Base-by-base conservation (phyloP, 331 rosid genomes). In the Dryas integrifolia region DNA sequence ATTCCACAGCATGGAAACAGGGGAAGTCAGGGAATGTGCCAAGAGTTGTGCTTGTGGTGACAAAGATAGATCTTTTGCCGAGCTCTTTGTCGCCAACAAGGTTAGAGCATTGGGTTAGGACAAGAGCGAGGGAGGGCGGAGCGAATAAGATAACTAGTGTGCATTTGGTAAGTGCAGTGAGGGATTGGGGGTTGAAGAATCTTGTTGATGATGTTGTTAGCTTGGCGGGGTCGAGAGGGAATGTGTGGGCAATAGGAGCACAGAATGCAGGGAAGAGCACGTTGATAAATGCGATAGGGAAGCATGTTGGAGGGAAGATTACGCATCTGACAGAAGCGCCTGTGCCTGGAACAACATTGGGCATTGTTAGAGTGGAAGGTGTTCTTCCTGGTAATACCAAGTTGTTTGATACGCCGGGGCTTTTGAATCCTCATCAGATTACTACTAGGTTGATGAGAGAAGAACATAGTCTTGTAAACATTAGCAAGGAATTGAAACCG, bases 211-310 rank as follows among this genome's bases (percentile, higher is more conserved):
- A 89, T 77, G 82, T 94, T 52, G 60, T 81, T 44, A 75, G 41
- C 30, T 83, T 94, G 81, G 97, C 85, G 3, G 98, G 98, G 65
- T 80, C 88, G 6, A 84, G 98, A 76, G 98, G 98, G 60, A 88
- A 87, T 67, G 95, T 91, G 69, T 94, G 98, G 98, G 91, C 89
- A 21, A 81, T 94, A 71, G 98, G 98, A 70, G 96, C 98, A 0
- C 98, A 94, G 67, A 94, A 94, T 79, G 98, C 96, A 1, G 98
- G 98, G 58, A 94, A 94, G 87, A 91, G 97, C 70, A 94, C 98
- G 1, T 67, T 91, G 72, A 88, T 94, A 55, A 94, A 94, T 69
- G 84, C 96, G 2, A 82, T 91, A 12, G 97, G 96, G 46, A 88
- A 78, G 76, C 53, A 75, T 74, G 83, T 79, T 43, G 92, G 87